Base-by-base conservation (phyloP, 176 grass and related monocot genomes). In the Musa acuminata region DNA sequence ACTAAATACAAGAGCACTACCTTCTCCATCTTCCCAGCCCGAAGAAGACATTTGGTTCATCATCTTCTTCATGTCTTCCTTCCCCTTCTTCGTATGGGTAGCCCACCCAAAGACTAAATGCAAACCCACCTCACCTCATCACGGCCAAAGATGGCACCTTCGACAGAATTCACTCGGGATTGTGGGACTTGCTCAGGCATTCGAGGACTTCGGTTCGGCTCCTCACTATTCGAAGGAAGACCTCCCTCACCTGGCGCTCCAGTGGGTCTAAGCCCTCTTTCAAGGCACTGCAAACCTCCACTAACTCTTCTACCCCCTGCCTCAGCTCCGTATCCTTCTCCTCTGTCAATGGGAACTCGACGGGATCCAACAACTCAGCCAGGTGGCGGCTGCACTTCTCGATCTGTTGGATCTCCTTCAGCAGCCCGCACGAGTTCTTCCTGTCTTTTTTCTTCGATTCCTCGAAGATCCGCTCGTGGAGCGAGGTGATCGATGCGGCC, bases 331-430 rank as follows among this genome's bases (percentile, higher is more conserved):
- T 24, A 9, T 94, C 88, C 86, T 87, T 94, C 17, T 86, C 84
- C 1, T 80, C 2, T 1, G 75, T 69, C 19, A 99, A 75, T 0
- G 95, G 95, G 78, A 91, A 86, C 20, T 99, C 84, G 0, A 81
- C 73, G 0, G 85, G 64, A 53, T 99, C 95, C 0, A 87, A 85
- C 82, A 86, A 64, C 48, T 99, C 90, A 22, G 87, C 84, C 69
- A 99, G 73, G 17, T 89, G 82, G 64, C 91, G 85, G 1, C 88
- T 87, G 62, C 74, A 85, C 8, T 81, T 79, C 81, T 99, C 95
- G 7, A 89, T 99, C 75, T 91, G 88, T 67, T 88, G 77, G 55
- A 99, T 99, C 90, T 99, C 95, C 86, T 84, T 91, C 75, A 99
- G 83, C 72, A 94, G 75, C 10, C 90, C 90, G 9, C 75, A 83